Evolutionary conservation across 345 rosid species (phyloP), one percentile per base, ranked within the genome.

Genomic region (Mercurialis annua): DNA sequence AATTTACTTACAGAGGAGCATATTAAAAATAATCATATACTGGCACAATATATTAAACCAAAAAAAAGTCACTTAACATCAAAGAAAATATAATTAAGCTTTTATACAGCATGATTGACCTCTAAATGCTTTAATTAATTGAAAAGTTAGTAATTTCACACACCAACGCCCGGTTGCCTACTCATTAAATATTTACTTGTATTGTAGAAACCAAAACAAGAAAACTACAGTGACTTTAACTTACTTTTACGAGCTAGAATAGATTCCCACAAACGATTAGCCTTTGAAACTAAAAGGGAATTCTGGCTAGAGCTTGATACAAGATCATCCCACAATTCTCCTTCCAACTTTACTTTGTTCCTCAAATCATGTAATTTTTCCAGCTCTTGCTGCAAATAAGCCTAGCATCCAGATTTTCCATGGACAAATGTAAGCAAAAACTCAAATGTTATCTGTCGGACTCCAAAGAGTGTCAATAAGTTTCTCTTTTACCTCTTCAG

Each of bases 281-380:
- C 91, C 81, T 94, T 94, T 48, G 97, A 80, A 74, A 92, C 99
- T 76, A 94, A 79, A 81, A 89, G 99, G 16, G 99, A 92, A 74
- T 91, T 94, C 82, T 89, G 98, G 77, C 95, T 92, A 47, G 97
- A 89, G 76, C 89, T 88, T 62, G 98, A 87, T 38, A 94, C 96
- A 51, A 94, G 97, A 79, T 94, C 96, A 72, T 94, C 99, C 99
- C 99, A 94, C 27, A 81, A 75, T 80, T 94, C 98, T 71, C 98
- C 99, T 79, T 91, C 99, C 84, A 85, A 76, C 83, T 94, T 94
- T 78, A 94, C 97, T 82, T 94, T 94, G 86, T 83, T 92, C 82
- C 98, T 82, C 81, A 92, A 76, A 50, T 94, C 98, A 59, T 92
- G 92, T 34, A 92, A 86, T 77, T 94, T 94, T 73, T 94, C 99